Base-by-base conservation (phyloP, 129 eudicot species). In the Helichrysum umbraculigerum region DNA sequence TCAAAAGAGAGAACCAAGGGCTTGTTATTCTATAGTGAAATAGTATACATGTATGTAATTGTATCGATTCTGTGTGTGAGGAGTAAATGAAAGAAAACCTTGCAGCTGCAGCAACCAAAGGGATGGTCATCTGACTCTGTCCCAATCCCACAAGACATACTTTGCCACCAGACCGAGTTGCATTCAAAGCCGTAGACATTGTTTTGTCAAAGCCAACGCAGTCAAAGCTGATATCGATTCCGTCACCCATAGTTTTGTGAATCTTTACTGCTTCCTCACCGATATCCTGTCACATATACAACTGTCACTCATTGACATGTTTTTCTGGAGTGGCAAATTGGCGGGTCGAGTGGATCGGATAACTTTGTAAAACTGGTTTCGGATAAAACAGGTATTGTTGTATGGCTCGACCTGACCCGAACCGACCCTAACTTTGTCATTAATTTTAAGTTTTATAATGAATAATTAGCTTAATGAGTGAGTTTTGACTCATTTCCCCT, bases 171-270 rank as follows among this genome's bases (percentile, higher is more conserved):
- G 86, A 25, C 7, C 85, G 64, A 29, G 88, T 85, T 33, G 87
- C 86, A 8, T 54, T 68, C 20, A 83, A 61, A 76, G 87, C 91
- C 0, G 78, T 79, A n/a, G 83, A 37, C 91, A 84, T 87, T 47
- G 88, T 87, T 65, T 87, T 82, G 72, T 56, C 81, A 52, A 87
- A 84, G 12, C 91, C 88, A 50, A 82, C 88, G 65, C 86, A 85
- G 69, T 88, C 92, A 44, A 88, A 85, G 79, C 76, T 82, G 67
- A 85, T 78, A 73, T 88, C 86, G 30, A 80, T 71, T 39, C 15
- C 11, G 19, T 66, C 83, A 54, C 66, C 83, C 84, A 85, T 83
- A 5, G 75, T 79, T 37, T 78, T 80, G 0, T 75, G 73, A 16
- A 88, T 80, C 68, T 54, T n/a, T 54, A 14, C 33, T 34, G 81